These are phyloP conservation scores for Leccinum pellstonianum DNA, from an alignment of 768 basidiomycete genomes.

Conservation along the genomic window DNA sequence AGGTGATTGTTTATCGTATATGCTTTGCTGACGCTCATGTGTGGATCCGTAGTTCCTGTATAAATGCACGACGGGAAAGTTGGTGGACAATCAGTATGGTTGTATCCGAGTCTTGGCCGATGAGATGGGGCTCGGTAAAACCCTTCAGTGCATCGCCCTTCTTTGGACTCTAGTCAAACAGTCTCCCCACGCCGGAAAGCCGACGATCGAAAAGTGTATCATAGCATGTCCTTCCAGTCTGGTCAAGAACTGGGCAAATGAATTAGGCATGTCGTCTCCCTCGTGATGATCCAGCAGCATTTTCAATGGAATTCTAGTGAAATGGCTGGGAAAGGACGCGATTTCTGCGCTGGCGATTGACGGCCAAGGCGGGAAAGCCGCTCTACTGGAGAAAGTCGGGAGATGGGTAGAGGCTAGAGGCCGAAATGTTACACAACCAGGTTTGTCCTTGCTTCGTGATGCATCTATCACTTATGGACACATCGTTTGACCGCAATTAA, in stretches of 20 bases:
- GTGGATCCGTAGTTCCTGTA: conserved; percentile 78
- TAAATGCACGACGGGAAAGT: conserved; percentile 90
- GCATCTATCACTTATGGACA: not conserved
- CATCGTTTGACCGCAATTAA: conserved; percentile 28
- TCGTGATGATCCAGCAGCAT: not conserved
- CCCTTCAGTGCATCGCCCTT: conserved; percentile 93
- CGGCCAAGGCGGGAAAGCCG: conserved; percentile 85
- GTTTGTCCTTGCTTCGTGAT: conserved; percentile 39
- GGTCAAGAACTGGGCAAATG: conserved; percentile 99
- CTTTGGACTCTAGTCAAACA: conserved; percentile 96
- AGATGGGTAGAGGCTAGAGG: conserved; percentile 91
- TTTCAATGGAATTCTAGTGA: conserved; percentile 49
- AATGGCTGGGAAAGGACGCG: conserved; percentile 91
- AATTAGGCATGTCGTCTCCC: conserved; percentile 64
- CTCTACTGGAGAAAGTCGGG: conserved; percentile 73
- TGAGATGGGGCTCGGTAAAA: conserved; percentile 98
- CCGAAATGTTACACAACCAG: conserved; percentile 88
- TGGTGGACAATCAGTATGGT: conserved; percentile 86
- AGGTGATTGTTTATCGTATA: conserved; percentile 49
- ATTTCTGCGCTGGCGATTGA: conserved; percentile 86
- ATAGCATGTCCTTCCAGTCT: conserved; percentile 96
- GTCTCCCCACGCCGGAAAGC: conserved; percentile 82
- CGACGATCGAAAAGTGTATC: conserved; percentile 94
- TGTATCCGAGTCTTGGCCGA: conserved; percentile 88
- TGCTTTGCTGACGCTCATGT: conserved; percentile 1